Percentiles rank a stretch among this genome's conserved stretches.
These are phyloP conservation scores for Scheffersomyces lignosus DNA, from an alignment of 805 yeast genomes.

Conservation along the genomic window DNA sequence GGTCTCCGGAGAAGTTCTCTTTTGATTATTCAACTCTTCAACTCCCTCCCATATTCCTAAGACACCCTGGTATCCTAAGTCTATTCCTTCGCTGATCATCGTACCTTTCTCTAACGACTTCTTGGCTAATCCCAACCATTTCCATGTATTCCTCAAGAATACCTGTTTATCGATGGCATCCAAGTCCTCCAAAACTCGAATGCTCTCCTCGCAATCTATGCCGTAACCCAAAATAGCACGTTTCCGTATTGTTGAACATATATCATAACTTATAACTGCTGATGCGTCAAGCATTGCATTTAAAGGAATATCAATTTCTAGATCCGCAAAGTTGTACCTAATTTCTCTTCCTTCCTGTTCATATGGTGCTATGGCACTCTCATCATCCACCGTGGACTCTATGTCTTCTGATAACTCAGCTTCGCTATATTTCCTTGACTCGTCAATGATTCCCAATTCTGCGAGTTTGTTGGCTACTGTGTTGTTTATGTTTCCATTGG, in stretches of 20 bases:
- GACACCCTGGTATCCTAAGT: constrained; percentile 86
- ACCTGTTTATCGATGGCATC: constrained; percentile 52
- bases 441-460: constrained; percentile 8
- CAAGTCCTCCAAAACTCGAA: constrained; percentile 55
- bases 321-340: constrained; percentile 12
- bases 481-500: neutral
- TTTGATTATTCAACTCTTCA: constrained; percentile 46
- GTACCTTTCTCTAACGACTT: constrained; percentile 62
- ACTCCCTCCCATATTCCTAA: constrained; percentile 85
- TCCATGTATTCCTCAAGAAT: constrained; percentile 76
- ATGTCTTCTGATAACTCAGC: constrained; percentile 23
- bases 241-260: constrained; percentile 66
- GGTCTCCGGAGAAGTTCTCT: constrained; percentile 31
- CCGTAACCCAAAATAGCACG: constrained; percentile 78
- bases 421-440: constrained; percentile 14
- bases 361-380: constrained; percentile 12
- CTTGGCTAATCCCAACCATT: constrained; percentile 79
- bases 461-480: neutral
- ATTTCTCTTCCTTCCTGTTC: constrained; percentile 5
- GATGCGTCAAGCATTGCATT: constrained; percentile 30
- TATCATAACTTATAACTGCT: constrained; percentile 65
- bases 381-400: constrained; percentile 33
- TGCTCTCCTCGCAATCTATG: constrained; percentile 62
- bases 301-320: constrained; percentile 29
- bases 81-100: constrained; percentile 68